Evolutionary conservation across 2,329 filamentous ascomycete species (phyloP).

Genomic region (Ophiostoma quercus): DNA sequence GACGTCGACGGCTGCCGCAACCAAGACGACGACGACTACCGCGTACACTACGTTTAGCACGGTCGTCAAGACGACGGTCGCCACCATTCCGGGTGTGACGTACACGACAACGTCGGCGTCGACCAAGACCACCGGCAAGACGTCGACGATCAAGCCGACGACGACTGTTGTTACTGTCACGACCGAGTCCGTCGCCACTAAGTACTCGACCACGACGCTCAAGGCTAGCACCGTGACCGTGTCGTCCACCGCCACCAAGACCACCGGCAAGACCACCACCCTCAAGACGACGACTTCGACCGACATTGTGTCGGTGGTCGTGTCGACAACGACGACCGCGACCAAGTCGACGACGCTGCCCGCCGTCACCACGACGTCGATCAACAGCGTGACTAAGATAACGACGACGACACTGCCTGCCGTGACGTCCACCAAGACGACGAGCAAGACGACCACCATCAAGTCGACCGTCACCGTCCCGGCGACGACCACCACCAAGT

Average conservation of each 20-base stretch:
- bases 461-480: not conserved
- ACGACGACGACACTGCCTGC: not conserved
- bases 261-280: not conserved
- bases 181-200: not conserved
- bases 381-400: not conserved
- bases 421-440: not conserved
- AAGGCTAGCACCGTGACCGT: not conserved
- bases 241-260: conserved; percentile 1
- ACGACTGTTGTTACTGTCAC: not conserved
- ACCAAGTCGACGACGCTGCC: not conserved
- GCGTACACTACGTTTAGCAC: not conserved
- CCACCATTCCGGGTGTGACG: not conserved
- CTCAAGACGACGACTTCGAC: not conserved
- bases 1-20: not conserved
- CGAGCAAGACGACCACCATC: not conserved
- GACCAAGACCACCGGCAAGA: conserved; percentile 11
- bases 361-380: not conserved
- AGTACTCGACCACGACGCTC: conserved; percentile 4
- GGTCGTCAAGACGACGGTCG: not conserved
- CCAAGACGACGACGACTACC: not conserved
- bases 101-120: conserved; percentile 13
- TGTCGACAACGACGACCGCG: not conserved
- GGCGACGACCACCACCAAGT: not conserved
- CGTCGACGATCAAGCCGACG: conserved; percentile 6
- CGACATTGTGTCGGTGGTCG: not conserved